Base-by-base conservation (phyloP, 192 early-diverging fungal species). In the Funneliformis geosporum region DNA sequence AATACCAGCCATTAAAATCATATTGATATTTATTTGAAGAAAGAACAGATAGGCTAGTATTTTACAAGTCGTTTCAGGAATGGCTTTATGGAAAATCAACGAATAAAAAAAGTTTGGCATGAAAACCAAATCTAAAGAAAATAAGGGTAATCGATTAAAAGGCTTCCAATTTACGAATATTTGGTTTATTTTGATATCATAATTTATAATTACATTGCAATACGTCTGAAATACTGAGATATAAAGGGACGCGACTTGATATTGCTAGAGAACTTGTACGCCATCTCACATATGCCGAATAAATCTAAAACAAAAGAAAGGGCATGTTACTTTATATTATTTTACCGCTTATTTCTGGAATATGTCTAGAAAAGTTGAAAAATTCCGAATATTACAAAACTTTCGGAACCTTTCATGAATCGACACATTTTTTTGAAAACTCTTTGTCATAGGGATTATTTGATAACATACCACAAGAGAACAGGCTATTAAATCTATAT, bases 41-140 rank as follows among this genome's bases (percentile, higher is more conserved):
- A 44, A 69, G 7, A 69, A 21, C 9, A 69, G 21, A 40, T 69
- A 69, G 0, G 67, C 40, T 21, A 69, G 33, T 39, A 40, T 0
- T 69, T 69, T 69, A 69, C 67, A 69, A 42, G 38, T 1, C 21
- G 23, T 39, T n/a, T 40, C 39, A 16, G 67, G 38, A 42, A 69
- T 69, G 8, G 21, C 8, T 23, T 38, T 9, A 4, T 43, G 28
- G 9, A 10, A 39, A 8, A 69, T 42, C 9, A 42, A 11, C 1
- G 67, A 69, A 69, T 69, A 23, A n/a, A 69, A 40, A 69, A 69
- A 69, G n/a, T 69, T 69, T 23, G 67, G 67, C 40, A 69, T 69
- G 39, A 69, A 69, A 9, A 69, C 28, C 18, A 11, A 11, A 25
- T 69, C 67, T 69, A 25, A 28, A 0, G 11, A 33, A 28, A 25